These are phyloP conservation scores for Aspergillus homomorphus DNA, from an alignment of 495 filamentous ascomycete genomes.

Conservation along the genomic window DNA sequence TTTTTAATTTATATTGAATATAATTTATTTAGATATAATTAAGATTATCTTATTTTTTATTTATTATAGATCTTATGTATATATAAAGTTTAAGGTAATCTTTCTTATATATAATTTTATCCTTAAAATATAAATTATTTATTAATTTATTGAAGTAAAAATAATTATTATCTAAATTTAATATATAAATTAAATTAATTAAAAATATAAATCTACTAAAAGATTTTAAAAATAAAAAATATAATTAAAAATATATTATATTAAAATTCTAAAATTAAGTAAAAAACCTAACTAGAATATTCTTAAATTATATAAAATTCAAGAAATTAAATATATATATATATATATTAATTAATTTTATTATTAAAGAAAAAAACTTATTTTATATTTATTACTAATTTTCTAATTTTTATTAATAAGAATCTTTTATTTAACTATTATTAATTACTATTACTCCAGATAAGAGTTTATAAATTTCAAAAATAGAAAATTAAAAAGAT, in stretches of 20 bases:
- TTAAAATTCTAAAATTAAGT: neutral
- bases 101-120: too few species aligned
- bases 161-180: neutral
- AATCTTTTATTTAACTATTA: neutral
- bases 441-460: neutral
- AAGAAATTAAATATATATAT: neutral
- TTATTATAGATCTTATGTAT: neutral
- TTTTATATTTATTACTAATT: neutral
- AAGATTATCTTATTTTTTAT: slow-evolving; percentile 1
- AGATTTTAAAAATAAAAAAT: neutral
- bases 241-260: neutral
- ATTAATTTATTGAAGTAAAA: neutral
- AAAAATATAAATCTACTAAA: neutral
- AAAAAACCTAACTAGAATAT: neutral
- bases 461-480: neutral
- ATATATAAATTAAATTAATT: neutral
- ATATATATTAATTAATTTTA: neutral
- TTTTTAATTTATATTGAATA: slow-evolving; percentile 1
- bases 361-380: neutral
- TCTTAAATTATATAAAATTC: neutral
- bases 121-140: neutral
- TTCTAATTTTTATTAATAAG: neutral
- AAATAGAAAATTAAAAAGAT: slow-evolving; percentile 1
- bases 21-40: neutral
- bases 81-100: neutral